Evolutionary conservation across 345 rosid genomes (phyloP), one percentile per base, ranked within the genome.

Genomic region (Salix udensis): DNA sequence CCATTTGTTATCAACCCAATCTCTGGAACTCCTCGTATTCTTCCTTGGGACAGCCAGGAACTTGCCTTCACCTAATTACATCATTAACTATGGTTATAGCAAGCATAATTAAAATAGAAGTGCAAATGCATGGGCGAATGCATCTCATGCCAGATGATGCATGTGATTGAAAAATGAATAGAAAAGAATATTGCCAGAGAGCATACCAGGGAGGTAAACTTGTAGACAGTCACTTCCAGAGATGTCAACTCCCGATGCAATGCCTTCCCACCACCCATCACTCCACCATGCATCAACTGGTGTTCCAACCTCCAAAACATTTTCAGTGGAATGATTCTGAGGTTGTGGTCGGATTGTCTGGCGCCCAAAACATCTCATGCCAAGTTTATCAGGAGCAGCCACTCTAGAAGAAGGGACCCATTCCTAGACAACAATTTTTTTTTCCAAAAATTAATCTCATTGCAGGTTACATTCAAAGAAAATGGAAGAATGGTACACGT

Each of bases 261-360:
- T 89, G 53, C 97, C 99, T 85, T 96, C 99, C 97, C 99, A 96
- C 99, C 98, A 96, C 74, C 99, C 99, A 91, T 96, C 99, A 69
- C 94, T 93, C 99, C 99, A 96, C 98, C 99, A 93, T 30, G 92
- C 96, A 89, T 96, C 99, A 72, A 96, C 93, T 62, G 99, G 91
- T 73, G 82, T 71, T 65, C 97, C 98, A 64, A 91, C 62, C 71
- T 73, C 82, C 68, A 78, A 77, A 73, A 83, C 74, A 72, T 72
- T 67, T 31, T 84, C 81, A 62, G 48, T 46, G 81, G 73, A 80
- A 70, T 80, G 78, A 70, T 76, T 72, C n/a, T 21, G 31, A 68
- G 85, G 84, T 74, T 94, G 94, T 30, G 98, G 97, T 70, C 97
- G 90, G 74, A 89, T 78, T 62, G 93, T 91, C 70, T 83, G 87